Percentiles rank a stretch among this genome's conserved stretches.
Conservation (phyloP, 768 basidiomycete species). For the Termitomyces sp. region DNA sequence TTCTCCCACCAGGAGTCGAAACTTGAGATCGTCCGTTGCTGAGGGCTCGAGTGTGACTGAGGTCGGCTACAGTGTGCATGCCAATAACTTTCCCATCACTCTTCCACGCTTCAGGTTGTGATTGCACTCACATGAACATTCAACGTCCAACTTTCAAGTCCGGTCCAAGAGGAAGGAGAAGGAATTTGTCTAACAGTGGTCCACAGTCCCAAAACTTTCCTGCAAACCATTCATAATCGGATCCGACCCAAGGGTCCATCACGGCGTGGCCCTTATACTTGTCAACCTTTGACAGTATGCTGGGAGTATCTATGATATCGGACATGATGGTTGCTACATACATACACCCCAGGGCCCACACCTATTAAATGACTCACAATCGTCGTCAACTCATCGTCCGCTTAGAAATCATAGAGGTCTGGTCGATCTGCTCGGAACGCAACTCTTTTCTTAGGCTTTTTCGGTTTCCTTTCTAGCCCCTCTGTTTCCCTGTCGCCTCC, state of each 20-base stretch:
- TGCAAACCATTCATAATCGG: not conserved
- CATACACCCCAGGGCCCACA: too few species aligned
- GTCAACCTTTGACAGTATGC: not conserved
- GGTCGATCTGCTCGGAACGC: slow-evolving; percentile 62
- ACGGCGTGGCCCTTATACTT: not conserved
- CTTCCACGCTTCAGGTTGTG: slow-evolving; percentile 12
- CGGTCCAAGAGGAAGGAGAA: too few species aligned
- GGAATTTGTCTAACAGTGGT: not conserved
- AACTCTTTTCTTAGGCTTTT: slow-evolving; percentile 60
- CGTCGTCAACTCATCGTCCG: not conserved
- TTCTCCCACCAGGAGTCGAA: slow-evolving; percentile 26
- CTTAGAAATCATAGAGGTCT: slow-evolving; percentile 72
- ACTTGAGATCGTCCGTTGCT: slow-evolving; percentile 10
- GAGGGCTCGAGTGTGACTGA: slow-evolving; percentile 7
- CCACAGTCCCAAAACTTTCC: not conserved
- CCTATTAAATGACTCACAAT: too few species aligned
- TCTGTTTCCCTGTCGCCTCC: slow-evolving; percentile 10
- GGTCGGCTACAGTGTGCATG: slow-evolving; percentile 9
- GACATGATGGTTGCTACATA: not conserved
- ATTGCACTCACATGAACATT: slow-evolving; percentile 10
- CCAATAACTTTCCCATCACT: slow-evolving; percentile 14
- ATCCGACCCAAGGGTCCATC: not conserved
- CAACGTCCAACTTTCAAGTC: not conserved
- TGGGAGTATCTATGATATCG: not conserved
- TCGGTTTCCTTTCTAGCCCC: slow-evolving; percentile 22